A percentile compares a stretch with the other conserved stretches of the same genome.
Conservation (phyloP, 2,329 filamentous ascomycete genomes). For the Colletotrichum simmondsii region DNA sequence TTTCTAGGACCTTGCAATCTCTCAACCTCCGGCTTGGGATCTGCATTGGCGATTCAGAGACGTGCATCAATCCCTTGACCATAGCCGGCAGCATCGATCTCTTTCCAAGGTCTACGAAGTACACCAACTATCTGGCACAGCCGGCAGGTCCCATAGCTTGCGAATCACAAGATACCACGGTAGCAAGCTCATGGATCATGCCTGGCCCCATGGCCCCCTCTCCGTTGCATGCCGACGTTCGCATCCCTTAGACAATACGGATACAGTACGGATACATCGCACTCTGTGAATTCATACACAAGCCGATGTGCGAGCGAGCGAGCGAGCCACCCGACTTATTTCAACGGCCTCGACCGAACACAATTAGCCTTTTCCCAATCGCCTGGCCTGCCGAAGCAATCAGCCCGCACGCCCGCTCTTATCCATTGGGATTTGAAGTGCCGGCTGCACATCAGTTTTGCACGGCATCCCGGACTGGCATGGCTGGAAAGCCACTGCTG, state of each 20-base stretch:
- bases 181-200: not conserved
- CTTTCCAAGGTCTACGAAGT: not conserved
- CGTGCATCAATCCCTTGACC: not conserved
- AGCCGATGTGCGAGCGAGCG: not conserved
- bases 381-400: slow-evolving; percentile 1
- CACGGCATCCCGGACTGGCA: not conserved
- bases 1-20: not conserved
- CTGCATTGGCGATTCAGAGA: slow-evolving; percentile 2
- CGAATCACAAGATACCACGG: not conserved
- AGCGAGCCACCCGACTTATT: not conserved
- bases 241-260: not conserved
- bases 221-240: not conserved
- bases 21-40: not conserved
- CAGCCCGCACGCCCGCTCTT: not conserved
- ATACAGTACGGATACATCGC: no score
- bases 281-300: not conserved
- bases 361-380: slow-evolving; percentile 8
- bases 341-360: not conserved
- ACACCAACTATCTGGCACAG: not conserved
- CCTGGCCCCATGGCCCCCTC: not conserved
- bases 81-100: not conserved
- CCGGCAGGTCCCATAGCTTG: not conserved
- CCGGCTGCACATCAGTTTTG: slow-evolving; percentile 1
- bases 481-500: not conserved
- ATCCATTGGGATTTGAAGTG: not conserved